Base-by-base conservation (phyloP, 257 asterid genomes). In the Primulina tabacum region DNA sequence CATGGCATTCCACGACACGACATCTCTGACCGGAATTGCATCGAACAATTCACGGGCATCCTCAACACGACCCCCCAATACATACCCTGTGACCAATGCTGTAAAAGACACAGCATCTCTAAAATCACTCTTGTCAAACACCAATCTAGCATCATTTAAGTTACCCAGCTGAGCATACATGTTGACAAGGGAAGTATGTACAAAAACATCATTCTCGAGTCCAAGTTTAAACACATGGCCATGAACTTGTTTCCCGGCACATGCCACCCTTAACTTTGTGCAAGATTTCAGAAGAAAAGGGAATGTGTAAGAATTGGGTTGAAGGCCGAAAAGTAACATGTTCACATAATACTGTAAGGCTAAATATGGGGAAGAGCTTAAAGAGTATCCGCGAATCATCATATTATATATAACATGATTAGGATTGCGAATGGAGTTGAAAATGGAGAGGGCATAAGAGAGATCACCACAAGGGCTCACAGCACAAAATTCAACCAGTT, bases 1-100 rank as follows among this genome's bases (percentile, higher is more conserved):
- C 87, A 82, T 82, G 37, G 87, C 87, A 6, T 82, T 82, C 85
- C 85, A 82, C 0, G 84, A 70, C n/a, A 82, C 79, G 2, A 82
- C 81, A 56, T 82, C 87, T 70, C 81, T 82, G 20, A 69, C 10
- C 12, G 79, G 83, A 68, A 80, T 80, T 20, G 59, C 64, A 34
- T 80, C 58, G 16, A 82, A 82, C 70, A 82, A 11, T 10, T 77
- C 72, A 24, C 81, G 83, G 0, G 87, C 87, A 70, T 75, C 71
- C 34, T 73, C 81, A 55, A 75, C 76, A 12, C 29, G 34, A 64
- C 87, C 84, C 74, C 69, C 64, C 17, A 79, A 80, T 3, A 76
- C 58, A 24, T 82, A 80, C 61, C 87, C 87, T 0, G 87, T 75
- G 69, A 82, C 77, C 17, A 82, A 77, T 24, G 87, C 84, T 21